phyloP scores from a whole-genome alignment of 306 rosid genomes.

The Casuarina equisetifolia region DNA sequence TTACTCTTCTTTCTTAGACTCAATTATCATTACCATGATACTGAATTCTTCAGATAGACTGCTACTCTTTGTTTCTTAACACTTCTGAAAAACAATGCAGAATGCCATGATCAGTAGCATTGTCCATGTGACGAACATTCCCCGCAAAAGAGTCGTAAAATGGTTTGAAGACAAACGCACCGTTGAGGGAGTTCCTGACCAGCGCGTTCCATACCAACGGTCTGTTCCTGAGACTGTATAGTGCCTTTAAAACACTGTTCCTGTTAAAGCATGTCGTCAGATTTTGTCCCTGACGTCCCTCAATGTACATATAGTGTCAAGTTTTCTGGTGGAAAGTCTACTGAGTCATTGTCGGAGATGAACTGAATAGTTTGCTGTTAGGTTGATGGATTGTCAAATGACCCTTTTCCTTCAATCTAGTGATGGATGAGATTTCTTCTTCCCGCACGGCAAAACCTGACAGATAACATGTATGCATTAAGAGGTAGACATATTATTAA shows the following conservation, averaged over 20 bases:
- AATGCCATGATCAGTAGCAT: slow-evolving; percentile 77
- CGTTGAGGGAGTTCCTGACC: slow-evolving; percentile 75
- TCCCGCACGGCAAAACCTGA: too few species aligned
- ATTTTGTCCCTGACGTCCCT: not conserved
- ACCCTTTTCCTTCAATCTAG: not conserved
- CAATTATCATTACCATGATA: not conserved
- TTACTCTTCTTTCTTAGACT: too few species aligned
- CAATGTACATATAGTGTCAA: not conserved
- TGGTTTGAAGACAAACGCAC: slow-evolving; percentile 95
- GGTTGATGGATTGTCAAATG: too few species aligned
- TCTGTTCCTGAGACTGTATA: slow-evolving; percentile 38
- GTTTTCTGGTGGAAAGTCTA: not conserved
- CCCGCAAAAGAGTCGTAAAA: slow-evolving; percentile 71
- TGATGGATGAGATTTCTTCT: too few species aligned
- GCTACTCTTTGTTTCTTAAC: slow-evolving; percentile 5
- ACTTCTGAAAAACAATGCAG: slow-evolving; percentile 48
- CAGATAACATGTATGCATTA: too few species aligned
- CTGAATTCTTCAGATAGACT: not conserved
- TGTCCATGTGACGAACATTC: slow-evolving; percentile 85
- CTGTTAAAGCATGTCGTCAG: slow-evolving; percentile 2
- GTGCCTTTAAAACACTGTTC: slow-evolving; percentile 1
- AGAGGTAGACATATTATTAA: too few species aligned
- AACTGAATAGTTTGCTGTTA: too few species aligned
- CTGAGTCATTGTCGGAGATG: not conserved
- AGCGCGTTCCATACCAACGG: slow-evolving; percentile 61